Evolutionary conservation across 352 stramenopile genomes (phyloP), one percentile per base, ranked within the genome.

Genomic region (Globisporangium mamillatum): DNA sequence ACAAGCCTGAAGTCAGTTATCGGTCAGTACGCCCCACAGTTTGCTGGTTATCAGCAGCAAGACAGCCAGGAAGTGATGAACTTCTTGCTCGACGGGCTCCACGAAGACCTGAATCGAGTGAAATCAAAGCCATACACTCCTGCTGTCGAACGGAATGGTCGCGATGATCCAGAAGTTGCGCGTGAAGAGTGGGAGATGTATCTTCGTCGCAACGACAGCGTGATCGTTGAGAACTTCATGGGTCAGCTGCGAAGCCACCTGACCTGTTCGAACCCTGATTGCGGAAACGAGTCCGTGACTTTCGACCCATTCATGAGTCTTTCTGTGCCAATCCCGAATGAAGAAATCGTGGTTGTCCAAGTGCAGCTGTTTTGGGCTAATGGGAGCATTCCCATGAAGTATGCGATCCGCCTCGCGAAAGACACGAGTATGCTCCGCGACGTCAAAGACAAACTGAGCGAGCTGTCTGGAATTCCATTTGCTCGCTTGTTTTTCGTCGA

Each of bases 51-150:
- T 59, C 76, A 91, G 60, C 92, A 98, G 64, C 91, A 98, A 46
- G 92, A 98, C 67, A 94, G 86, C 64, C 93, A 98, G 62, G 93
- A 98, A 68, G 82, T 98, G 0, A 91, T 98, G 76, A 93, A 91
- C 61, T 98, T 97, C 57, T 73, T 98, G 54, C 75, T 98, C 27
- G 93, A 98, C 62, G 92, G 92, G 0, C 80, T 98, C 1, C 90
- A 97, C 66, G 93, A 98, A 78, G 93, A 98, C 62, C 63, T 98
- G 20, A 97, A 97, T 63, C 87, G 90, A 24, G 89, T 97, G 9
- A 82, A 82, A 27, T 67, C 77, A 3, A 97, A 97, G 69, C 90
- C 90, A 24, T 93, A 93, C 66, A 95, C 84, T 0, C 67, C 79
- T 7, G 69, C 85, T 0, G 81, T 96, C 1, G 89, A 96, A 44